Conservation (phyloP, 371 early-diverging fungal species). For the Saksenaea oblongispora region DNA sequence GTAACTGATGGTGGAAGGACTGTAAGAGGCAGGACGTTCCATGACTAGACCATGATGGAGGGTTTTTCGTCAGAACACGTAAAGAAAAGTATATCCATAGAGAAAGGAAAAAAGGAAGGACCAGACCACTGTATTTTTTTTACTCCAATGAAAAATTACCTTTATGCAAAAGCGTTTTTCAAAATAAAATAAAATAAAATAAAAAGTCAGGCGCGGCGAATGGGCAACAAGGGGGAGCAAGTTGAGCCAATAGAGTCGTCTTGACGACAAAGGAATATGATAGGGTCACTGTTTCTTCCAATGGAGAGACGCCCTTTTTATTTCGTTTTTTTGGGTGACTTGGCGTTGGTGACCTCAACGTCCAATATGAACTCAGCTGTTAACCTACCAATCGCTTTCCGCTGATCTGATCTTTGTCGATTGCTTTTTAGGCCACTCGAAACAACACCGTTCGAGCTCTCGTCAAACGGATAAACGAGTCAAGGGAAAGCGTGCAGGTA, state of each 20-base stretch:
- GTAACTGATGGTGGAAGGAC: background rate
- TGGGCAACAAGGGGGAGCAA: slow-evolving; percentile 3
- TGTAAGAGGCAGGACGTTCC: background rate
- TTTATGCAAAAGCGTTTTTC: slow-evolving; percentile 11
- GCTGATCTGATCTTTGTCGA: too few relatives aligned
- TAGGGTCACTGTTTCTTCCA: slow-evolving; percentile 14
- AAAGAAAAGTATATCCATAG: background rate
- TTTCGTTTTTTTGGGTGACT: background rate
- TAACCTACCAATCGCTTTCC: too few relatives aligned
- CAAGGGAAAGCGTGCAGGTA: too few relatives aligned
- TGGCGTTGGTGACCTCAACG: too few relatives aligned
- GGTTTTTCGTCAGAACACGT: background rate
- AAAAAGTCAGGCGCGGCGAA: slow-evolving; percentile 6
- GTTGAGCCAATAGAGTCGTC: slow-evolving; percentile 13
- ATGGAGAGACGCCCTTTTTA: slow-evolving; percentile 6
- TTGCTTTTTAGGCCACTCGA: too few relatives aligned
- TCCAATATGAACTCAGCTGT: too few relatives aligned
- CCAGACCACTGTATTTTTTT: background rate
- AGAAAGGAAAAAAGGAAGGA: background rate
- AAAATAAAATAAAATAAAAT: background rate
- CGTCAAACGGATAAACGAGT: too few relatives aligned
- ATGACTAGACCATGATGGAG: background rate
- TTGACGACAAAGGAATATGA: slow-evolving; percentile 12
- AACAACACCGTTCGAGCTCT: too few relatives aligned
- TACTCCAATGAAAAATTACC: background rate